phyloP scores from a whole-genome alignment of 1,284 basidiomycete genomes.

The Schizopora paradoxa region DNA sequence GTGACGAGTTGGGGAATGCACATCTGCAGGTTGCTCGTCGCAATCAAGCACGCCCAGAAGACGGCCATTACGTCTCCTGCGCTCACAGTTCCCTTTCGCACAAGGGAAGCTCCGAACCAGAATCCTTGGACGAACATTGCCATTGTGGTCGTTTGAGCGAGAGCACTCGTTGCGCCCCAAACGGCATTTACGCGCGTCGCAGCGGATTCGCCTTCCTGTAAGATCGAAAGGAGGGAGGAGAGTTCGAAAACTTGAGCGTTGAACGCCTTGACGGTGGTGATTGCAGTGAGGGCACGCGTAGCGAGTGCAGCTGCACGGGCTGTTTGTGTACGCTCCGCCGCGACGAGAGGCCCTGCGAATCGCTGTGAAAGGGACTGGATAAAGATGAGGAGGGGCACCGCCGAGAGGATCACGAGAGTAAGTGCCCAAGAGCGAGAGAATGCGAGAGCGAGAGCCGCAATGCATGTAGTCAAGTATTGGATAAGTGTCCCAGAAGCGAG shows the following conservation, averaged over 20 bases:
- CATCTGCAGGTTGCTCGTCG: conserved; percentile 81
- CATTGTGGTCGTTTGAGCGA: conserved; percentile 77
- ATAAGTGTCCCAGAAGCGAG: conserved; percentile 73
- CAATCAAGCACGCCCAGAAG: conserved; percentile 95
- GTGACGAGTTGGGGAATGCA: conserved; percentile 76
- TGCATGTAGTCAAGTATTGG: conserved; percentile 75
- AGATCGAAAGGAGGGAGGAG: conserved; percentile 41
- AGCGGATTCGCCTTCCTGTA: conserved; percentile 41
- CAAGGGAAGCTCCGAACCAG: conserved; percentile 90
- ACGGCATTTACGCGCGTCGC: conserved; percentile 58
- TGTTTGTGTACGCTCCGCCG: conserved; percentile 61
- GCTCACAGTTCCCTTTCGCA: conserved; percentile 62
- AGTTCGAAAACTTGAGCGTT: conserved; percentile 74
- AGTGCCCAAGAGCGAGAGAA: conserved; percentile 78
- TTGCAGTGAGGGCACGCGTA: conserved; percentile 73
- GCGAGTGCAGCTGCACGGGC: conserved; percentile 73
- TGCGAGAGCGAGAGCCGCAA: conserved; percentile 79
- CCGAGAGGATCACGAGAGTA: conserved; percentile 87
- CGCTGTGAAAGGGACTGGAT: conserved; percentile 74
- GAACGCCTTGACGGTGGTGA: conserved; percentile 94
- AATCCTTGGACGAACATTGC: conserved; percentile 96
- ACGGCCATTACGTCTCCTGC: conserved; percentile 88
- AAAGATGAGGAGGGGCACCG: conserved; percentile 79
- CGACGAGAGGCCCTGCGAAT: conserved; percentile 62
- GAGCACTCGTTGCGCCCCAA: conserved; percentile 71